A percentile compares a stretch with the other conserved stretches of the same genome.
Evolutionary conservation across 2,329 filamentous ascomycete species (phyloP).

Genomic region (Claviceps capensis): DNA sequence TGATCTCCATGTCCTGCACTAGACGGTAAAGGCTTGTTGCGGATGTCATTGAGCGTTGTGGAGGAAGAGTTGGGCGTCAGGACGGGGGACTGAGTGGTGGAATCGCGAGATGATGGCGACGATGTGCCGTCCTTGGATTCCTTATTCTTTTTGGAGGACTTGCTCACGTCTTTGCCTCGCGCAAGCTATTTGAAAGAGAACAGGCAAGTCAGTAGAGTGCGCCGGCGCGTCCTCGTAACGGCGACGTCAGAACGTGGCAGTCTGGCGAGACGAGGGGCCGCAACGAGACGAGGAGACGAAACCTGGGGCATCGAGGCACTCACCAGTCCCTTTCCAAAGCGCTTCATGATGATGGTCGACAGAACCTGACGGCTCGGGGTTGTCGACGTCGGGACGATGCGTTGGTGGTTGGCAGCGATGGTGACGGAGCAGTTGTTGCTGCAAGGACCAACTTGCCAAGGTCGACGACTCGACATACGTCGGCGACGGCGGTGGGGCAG

Average conservation of each 20-base stretch:
- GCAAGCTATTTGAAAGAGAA: constrained; percentile 53
- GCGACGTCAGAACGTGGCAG: not conserved
- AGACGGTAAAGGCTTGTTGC: constrained; percentile 64
- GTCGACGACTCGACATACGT: constrained; percentile 2
- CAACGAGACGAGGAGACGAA: constrained; percentile 10
- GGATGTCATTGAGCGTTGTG: constrained; percentile 70
- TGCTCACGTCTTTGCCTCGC: constrained; percentile 74
- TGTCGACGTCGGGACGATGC: constrained; percentile 5
- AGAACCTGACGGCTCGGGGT: constrained; percentile 3
- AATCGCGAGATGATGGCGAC: constrained; percentile 54
- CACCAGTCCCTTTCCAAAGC: constrained; percentile 81
- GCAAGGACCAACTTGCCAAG: not conserved
- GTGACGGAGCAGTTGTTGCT: not conserved
- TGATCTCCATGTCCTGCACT: constrained; percentile 34
- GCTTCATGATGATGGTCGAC: constrained; percentile 63
- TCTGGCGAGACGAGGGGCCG: constrained; percentile 1
- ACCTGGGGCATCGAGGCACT: constrained; percentile 3
- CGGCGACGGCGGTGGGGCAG: constrained; percentile 12
- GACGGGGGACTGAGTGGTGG: constrained; percentile 43
- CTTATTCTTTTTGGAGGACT: constrained; percentile 67
- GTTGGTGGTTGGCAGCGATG: not conserved
- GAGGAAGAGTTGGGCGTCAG: constrained; percentile 80
- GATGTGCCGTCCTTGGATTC: constrained; percentile 63
- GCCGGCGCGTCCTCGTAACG: constrained; percentile 3
- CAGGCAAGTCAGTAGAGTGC: constrained; percentile 8